phyloP scores from a whole-genome alignment of 768 basidiomycete species.

The Tricholoma furcatifolium region DNA sequence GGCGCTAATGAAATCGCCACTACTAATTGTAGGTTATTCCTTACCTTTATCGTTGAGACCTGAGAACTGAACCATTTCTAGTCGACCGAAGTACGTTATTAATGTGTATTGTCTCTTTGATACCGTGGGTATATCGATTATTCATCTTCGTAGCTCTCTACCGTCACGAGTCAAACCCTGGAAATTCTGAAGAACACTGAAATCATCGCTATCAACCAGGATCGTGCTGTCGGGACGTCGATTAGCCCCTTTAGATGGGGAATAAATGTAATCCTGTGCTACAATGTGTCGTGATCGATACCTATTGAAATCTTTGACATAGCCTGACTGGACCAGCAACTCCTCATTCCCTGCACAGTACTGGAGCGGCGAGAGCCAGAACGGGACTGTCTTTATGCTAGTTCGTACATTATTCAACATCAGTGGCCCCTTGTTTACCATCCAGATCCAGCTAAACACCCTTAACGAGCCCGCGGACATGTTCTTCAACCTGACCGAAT shows the following conservation, averaged over 20 bases:
- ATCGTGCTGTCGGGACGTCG: slow-evolving; percentile 58
- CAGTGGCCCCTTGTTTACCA: background rate
- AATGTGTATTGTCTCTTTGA: background rate
- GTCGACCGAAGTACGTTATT: slow-evolving; percentile 17
- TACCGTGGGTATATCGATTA: no score
- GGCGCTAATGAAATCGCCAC: slow-evolving; percentile 67
- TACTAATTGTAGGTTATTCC: slow-evolving; percentile 36
- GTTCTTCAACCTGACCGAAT: slow-evolving; percentile 63
- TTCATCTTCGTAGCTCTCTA: slow-evolving; percentile 31
- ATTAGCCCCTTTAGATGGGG: slow-evolving; percentile 73
- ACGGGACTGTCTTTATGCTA: slow-evolving; percentile 66
- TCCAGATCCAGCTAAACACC: slow-evolving; percentile 46
- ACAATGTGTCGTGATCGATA: background rate
- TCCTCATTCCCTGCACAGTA: slow-evolving; percentile 57
- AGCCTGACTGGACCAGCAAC: slow-evolving; percentile 38
- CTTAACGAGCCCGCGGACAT: slow-evolving; percentile 50
- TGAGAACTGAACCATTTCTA: background rate
- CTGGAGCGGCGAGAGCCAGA: slow-evolving; percentile 62
- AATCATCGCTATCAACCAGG: slow-evolving; percentile 69
- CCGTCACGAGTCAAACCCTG: slow-evolving; percentile 47
- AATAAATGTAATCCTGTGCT: slow-evolving; percentile 43
- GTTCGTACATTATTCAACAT: slow-evolving; percentile 28
- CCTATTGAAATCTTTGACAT: background rate
- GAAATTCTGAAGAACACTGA: slow-evolving; percentile 62
- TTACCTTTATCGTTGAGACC: no score